Base-by-base conservation (phyloP, 257 asterid genomes). In the Craterostigma plantagineum region DNA sequence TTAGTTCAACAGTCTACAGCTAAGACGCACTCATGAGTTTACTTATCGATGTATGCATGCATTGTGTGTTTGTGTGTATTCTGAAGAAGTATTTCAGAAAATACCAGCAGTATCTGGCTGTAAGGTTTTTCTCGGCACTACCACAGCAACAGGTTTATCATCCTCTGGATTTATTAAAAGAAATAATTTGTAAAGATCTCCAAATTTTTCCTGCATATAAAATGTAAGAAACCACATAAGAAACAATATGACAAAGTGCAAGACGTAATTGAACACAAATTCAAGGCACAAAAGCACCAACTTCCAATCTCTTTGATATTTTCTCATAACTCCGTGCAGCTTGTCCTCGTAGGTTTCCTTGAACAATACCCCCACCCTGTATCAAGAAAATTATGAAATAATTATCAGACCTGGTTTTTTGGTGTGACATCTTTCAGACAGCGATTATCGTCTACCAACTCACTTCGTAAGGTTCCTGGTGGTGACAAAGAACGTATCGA, bases 401-500 rank as follows among this genome's bases (percentile, higher is more conserved):
- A 23, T 23, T 23, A 23, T 2, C 4, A 23, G 30, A 23, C 12
- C 23, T 43, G 33, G 11, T 43, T 43, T 43, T 16, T 1, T 15
- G 8, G 30, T 9, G 10, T 11, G 4, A 14, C 13, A 40, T 12
- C 15, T 11, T 14, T 7, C 27, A 39, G 49, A 18, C 15, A 23
- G 45, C 39, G 34, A 10, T n/a, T 18, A 16, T 15, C 11, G 41
- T 52, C 41, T 46, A 54, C 41, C 51, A 54, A 62, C 91, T 68
- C 61, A 82, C 98, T 70, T 87, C 98, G 63, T 87, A 87, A 43
- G 98, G 95, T 77, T 87, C 95, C 63, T 87, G 93, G 76, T 76
- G 55, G 93, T 87, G 50, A 87, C 82, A 35, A 87, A 87, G 72
- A 82, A 87, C 8, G 95, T 79, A 62, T 87, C 98, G 38, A 87